These are phyloP conservation scores for Fennellomyces sp. DNA, from an alignment of 371 early-diverging fungal species.

Conservation along the genomic window DNA sequence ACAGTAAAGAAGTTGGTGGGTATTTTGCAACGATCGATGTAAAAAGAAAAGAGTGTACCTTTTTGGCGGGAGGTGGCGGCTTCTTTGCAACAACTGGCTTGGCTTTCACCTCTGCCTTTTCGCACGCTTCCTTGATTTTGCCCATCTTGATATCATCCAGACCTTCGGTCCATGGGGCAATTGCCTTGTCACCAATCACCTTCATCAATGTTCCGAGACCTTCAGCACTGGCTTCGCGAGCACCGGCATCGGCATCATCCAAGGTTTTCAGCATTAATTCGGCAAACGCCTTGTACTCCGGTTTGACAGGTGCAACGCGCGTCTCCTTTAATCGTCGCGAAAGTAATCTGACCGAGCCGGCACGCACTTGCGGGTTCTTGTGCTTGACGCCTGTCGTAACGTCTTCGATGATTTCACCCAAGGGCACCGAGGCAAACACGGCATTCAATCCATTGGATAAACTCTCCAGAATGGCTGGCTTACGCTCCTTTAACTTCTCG, in stretches of 20 bases:
- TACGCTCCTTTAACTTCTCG: conserved; percentile 95
- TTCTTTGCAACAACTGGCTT: conserved; percentile 53
- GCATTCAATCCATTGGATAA: conserved; percentile 83
- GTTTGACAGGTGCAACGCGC: conserved; percentile 70
- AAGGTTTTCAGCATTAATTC: conserved; percentile 76
- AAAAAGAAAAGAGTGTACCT: conserved; percentile 11
- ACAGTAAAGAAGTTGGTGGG: not conserved
- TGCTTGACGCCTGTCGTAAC: conserved; percentile 68
- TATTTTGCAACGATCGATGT: not conserved
- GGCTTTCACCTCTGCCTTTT: conserved; percentile 80
- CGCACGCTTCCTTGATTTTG: conserved; percentile 86
- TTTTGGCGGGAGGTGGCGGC: conserved; percentile 40
- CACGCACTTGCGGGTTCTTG: conserved; percentile 92
- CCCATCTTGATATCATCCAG: conserved; percentile 86
- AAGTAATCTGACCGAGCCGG: conserved; percentile 75
- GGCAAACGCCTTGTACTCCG: conserved; percentile 76
- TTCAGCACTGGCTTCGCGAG: conserved; percentile 88
- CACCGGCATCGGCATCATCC: conserved; percentile 87
- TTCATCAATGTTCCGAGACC: conserved; percentile 91
- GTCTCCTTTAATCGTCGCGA: conserved; percentile 71
- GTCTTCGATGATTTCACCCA: conserved; percentile 73
- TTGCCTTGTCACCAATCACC: conserved; percentile 77
- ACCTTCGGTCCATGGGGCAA: conserved; percentile 76
- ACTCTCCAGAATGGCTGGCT: conserved; percentile 84
- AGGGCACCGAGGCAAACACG: conserved; percentile 70